A percentile compares a stretch with the other conserved stretches of the same genome.
Evolutionary conservation across 306 rosid species (phyloP).

Genomic region (Cicer yamashitae): DNA sequence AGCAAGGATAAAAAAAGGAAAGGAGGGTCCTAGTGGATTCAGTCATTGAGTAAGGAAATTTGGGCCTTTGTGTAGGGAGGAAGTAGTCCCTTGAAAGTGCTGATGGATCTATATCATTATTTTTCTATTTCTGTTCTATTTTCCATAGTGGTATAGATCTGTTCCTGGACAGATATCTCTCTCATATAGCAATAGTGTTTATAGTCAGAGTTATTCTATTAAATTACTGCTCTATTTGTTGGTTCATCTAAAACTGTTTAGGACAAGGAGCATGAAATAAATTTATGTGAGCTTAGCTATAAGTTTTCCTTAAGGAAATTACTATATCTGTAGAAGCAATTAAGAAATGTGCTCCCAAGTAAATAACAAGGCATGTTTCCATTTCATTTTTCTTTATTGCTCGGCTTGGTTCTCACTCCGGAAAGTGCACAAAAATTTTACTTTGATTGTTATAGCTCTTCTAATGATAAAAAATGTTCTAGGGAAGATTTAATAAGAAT

Average conservation of each 20-base stretch:
- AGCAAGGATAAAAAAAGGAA: not conserved
- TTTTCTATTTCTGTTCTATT: constrained; percentile 29
- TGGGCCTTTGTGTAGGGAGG: constrained; percentile 12
- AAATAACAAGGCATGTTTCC: constrained; percentile 13
- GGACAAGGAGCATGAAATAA: not conserved
- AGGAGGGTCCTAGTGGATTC: constrained; percentile 24
- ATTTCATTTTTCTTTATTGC: constrained; percentile 33
- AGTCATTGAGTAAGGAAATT: constrained; percentile 14
- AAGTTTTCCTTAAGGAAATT: constrained; percentile 21
- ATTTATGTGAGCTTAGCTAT: constrained; percentile 35
- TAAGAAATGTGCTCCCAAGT: constrained; percentile 15
- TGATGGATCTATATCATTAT: constrained; percentile 19
- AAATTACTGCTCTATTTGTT: constrained; percentile 17
- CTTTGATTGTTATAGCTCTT: constrained; percentile 18
- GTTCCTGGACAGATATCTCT: constrained; percentile 3
- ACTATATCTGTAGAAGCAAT: constrained; percentile 25
- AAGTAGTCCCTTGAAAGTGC: not conserved
- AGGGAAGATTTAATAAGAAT: constrained; percentile 19
- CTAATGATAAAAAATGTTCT: not conserved
- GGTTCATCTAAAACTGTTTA: constrained; percentile 14
- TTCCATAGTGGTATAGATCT: constrained; percentile 4
- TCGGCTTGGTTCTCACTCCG: constrained; percentile 33
- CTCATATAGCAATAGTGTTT: constrained; percentile 19
- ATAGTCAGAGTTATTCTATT: constrained; percentile 11
- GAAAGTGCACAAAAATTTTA: not conserved